Evolutionary conservation across 352 stramenopile genomes (phyloP).

Genomic region (Pythium coloratum): DNA sequence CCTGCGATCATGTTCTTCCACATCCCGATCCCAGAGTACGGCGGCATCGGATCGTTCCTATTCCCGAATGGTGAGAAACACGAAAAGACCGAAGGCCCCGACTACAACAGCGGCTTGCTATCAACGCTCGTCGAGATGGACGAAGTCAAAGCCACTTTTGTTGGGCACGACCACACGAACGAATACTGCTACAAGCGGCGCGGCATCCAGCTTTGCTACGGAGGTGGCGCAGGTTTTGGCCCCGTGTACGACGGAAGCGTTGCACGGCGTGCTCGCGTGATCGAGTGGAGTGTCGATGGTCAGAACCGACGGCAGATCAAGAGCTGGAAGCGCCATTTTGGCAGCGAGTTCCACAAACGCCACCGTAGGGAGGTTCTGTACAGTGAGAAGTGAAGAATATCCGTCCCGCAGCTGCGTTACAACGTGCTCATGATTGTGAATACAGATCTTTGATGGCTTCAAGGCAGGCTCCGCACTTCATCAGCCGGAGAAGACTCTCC

Average conservation of each 20-base stretch:
- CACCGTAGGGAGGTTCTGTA: slow-evolving; percentile 19
- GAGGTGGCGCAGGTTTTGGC: slow-evolving; percentile 50
- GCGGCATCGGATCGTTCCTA: background rate
- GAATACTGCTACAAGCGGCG: slow-evolving; percentile 49
- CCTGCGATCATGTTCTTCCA: slow-evolving; percentile 72
- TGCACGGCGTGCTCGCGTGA: slow-evolving; percentile 47
- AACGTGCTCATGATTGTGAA: too few relatives aligned
- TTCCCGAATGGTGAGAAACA: slow-evolving; percentile 15
- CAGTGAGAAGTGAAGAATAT: background rate
- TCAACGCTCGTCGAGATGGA: slow-evolving; percentile 42
- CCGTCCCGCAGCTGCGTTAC: too few relatives aligned
- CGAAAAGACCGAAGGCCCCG: slow-evolving; percentile 27
- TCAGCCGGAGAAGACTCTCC: background rate
- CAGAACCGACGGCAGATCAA: slow-evolving; percentile 23
- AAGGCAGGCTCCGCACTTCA: too few relatives aligned
- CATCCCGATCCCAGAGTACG: slow-evolving; percentile 57
- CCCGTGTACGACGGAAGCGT: slow-evolving; percentile 38
- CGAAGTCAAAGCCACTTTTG: slow-evolving; percentile 60
- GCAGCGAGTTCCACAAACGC: background rate
- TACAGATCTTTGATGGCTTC: too few relatives aligned
- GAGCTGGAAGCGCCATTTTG: slow-evolving; percentile 35
- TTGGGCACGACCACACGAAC: slow-evolving; percentile 61
- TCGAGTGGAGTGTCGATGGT: slow-evolving; percentile 50
- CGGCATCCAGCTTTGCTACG: slow-evolving; percentile 58
- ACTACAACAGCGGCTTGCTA: slow-evolving; percentile 49